phyloP scores from a whole-genome alignment of 305 asterid species.

The Fraxinus ornus region DNA sequence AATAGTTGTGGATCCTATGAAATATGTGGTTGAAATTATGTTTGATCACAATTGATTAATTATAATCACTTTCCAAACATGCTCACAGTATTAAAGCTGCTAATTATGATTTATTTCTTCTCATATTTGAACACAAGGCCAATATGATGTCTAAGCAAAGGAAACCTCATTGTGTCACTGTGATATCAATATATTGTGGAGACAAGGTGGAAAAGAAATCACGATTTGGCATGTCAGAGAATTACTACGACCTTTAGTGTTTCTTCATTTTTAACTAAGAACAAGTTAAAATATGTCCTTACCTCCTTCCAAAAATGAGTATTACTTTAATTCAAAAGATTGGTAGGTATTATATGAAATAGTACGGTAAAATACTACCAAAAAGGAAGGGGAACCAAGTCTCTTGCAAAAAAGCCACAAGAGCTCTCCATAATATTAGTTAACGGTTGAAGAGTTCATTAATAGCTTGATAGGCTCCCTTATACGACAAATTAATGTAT shows the following conservation, averaged over 20 bases:
- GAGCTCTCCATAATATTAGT: not conserved
- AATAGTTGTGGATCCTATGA: not conserved
- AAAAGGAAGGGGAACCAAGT: not conserved
- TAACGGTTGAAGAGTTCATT: not conserved
- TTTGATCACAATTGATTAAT: not conserved
- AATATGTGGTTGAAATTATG: not conserved
- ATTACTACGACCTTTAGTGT: not conserved
- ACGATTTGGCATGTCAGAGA: not conserved
- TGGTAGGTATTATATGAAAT: not conserved
- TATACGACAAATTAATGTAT: not conserved
- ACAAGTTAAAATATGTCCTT: not conserved
- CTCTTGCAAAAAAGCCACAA: not conserved
- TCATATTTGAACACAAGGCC: not conserved
- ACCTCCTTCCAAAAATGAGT: not conserved
- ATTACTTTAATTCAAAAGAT: not conserved
- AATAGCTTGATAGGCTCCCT: not conserved
- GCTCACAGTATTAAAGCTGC: not conserved
- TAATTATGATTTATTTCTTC: not conserved
- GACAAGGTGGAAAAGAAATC: not conserved
- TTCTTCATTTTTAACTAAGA: not conserved
- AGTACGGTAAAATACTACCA: not conserved
- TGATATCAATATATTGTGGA: not conserved
- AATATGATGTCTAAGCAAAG: not conserved
- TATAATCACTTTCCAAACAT: not conserved
- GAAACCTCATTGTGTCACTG: not conserved